Evolutionary conservation across 257 asterid species (phyloP).

Genomic region (Solanum habrochaites): DNA sequence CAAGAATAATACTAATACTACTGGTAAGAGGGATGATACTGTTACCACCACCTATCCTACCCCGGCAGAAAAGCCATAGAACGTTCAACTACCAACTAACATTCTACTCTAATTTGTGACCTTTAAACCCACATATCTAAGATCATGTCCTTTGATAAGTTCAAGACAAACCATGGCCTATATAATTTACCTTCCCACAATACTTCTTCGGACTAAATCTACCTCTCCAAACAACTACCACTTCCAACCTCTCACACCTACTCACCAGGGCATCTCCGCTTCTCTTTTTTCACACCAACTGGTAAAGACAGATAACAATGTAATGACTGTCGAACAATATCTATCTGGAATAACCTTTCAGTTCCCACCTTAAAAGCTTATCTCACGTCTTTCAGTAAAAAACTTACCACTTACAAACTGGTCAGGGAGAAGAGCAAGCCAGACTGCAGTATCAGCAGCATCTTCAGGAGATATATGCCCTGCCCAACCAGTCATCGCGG

Average conservation of each 20-base stretch:
- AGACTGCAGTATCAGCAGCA: slow-evolving; percentile 95
- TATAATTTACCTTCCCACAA: background rate
- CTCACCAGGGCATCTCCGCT: background rate
- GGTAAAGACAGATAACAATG: background rate
- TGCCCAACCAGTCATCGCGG: slow-evolving; percentile 90
- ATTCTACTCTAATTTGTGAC: background rate
- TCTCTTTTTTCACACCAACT: background rate
- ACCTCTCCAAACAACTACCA: background rate
- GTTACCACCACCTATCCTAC: too few species aligned
- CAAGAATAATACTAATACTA: background rate
- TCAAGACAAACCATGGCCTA: background rate
- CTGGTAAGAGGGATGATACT: background rate
- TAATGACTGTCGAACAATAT: background rate
- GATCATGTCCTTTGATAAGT: background rate
- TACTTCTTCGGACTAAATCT: background rate
- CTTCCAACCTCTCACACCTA: background rate
- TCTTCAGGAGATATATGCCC: slow-evolving; percentile 73
- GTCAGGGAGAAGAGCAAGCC: slow-evolving; percentile 80
- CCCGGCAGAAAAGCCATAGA: background rate
- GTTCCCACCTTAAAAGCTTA: slow-evolving; percentile 29
- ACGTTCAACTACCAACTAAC: background rate
- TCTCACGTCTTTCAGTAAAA: slow-evolving; percentile 80
- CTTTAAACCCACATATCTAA: background rate
- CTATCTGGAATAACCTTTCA: background rate
- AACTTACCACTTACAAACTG: slow-evolving; percentile 51